Conservation (phyloP, 2,329 filamentous ascomycete genomes). For the Ophiostoma montium region DNA sequence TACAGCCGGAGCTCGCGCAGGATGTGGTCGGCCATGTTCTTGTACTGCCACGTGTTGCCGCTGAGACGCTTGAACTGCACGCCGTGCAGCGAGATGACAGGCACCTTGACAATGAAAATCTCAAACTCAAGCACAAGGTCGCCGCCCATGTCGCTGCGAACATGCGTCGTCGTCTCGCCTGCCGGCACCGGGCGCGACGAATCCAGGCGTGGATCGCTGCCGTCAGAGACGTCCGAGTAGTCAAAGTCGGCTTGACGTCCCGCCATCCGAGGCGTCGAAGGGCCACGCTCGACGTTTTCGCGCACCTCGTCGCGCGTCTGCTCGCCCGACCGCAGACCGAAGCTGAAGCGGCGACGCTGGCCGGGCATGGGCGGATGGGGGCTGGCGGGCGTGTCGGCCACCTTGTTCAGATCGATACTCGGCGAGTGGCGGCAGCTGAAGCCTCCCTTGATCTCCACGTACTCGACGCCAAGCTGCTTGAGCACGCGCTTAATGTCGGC, state of each 20-base stretch:
- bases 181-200: conserved; percentile 33
- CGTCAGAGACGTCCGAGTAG: conserved; percentile 75
- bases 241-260: conserved; percentile 43
- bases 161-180: conserved; percentile 82
- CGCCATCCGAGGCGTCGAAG: conserved; percentile 34
- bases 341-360: conserved; percentile 70
- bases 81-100: conserved; percentile 79
- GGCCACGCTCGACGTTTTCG: conserved; percentile 33
- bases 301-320: conserved; percentile 46
- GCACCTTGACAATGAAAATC: conserved; percentile 95
- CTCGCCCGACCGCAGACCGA: conserved; percentile 54
- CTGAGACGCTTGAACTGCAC: conserved; percentile 97
- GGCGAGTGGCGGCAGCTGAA: conserved; percentile 82
- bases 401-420: conserved; percentile 73
- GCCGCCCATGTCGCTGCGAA: conserved; percentile 76
- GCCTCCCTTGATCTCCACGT: conserved; percentile 80
- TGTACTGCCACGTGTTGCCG: conserved; percentile 96
- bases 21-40: conserved; percentile 95
- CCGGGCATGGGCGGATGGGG: conserved; percentile 36
- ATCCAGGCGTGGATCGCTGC: conserved; percentile 47
- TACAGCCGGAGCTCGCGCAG: conserved; percentile 71
- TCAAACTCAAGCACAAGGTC: conserved; percentile 83
- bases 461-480: conserved; percentile 78
- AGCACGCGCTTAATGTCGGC: conserved; percentile 83
- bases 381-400: conserved; percentile 48